A percentile compares a stretch with the other conserved stretches of the same genome.
Evolutionary conservation across 192 early-diverging fungal species (phyloP).

Genomic region (Rhizophagus prolifer): DNA sequence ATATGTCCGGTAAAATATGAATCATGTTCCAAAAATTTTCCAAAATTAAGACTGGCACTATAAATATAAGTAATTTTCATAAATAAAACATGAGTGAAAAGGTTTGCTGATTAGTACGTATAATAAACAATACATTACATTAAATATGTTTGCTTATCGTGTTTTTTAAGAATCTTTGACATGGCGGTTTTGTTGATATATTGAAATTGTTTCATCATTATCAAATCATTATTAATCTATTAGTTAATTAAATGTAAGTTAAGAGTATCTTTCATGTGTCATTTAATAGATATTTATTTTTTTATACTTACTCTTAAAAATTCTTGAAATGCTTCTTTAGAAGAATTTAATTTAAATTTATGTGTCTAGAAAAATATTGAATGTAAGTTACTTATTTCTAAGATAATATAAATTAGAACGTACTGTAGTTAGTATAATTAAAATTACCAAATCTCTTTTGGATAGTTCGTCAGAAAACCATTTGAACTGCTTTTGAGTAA

Average conservation of each 20-base stretch:
- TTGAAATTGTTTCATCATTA: slow-evolving; percentile 69
- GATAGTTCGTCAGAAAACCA: slow-evolving; percentile 57
- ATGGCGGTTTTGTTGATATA: slow-evolving; percentile 76
- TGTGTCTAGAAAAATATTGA: not conserved
- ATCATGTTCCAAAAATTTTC: not conserved
- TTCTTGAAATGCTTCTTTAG: not conserved
- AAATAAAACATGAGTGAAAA: not conserved
- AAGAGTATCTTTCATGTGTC: slow-evolving; percentile 1
- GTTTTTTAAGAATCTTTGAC: slow-evolving; percentile 87
- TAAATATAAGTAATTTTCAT: not conserved
- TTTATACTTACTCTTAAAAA: slow-evolving; percentile 4
- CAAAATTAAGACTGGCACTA: not conserved
- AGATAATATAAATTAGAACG: slow-evolving; percentile 16
- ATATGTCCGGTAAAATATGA: not conserved
- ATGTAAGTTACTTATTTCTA: not conserved
- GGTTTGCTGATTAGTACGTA: not conserved
- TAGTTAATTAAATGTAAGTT: slow-evolving; percentile 35
- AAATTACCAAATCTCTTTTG: slow-evolving; percentile 44
- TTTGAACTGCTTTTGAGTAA: slow-evolving; percentile 57
- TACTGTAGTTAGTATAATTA: slow-evolving; percentile 31
- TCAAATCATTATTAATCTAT: slow-evolving; percentile 68
- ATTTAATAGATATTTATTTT: slow-evolving; percentile 9
- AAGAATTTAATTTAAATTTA: not conserved
- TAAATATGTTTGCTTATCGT: slow-evolving; percentile 81
- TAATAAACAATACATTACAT: slow-evolving; percentile 33